Base-by-base conservation (phyloP, 306 rosid genomes). In the Rosa persica region DNA sequence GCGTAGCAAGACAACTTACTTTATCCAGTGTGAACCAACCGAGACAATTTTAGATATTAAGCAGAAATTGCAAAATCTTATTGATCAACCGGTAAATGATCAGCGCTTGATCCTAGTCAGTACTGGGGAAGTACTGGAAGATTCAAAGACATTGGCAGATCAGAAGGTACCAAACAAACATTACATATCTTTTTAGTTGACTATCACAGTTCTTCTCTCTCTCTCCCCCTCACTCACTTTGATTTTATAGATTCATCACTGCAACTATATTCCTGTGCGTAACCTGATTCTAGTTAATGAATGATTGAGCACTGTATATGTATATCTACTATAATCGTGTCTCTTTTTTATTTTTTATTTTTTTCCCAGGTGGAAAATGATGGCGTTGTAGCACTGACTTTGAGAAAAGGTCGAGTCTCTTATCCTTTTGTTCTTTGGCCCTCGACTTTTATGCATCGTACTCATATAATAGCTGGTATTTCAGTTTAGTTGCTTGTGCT, bases 1-100 rank as follows among this genome's bases (percentile, higher is more conserved):
- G 85, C 97, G 91, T 43, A 55, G 36, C 23, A 92, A 92, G 91
- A 90, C 97, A 64, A 92, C 97, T 36, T 92, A 92, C 90, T 94
- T 94, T 86, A 94, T 92, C 84, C 89, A 88, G 85, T 92, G 97
- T 80, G 93, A 94, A 82, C 95, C 97, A 76, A 89, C 94, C 46
- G 97, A 94, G 81, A 89, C 90, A 77, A 76, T 82, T 85, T 84
- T 90, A 76, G 92, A 87, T 74, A 85, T 92, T 76, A 94, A 92
- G 87, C 92, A 87, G 88, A 94, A 94, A 85, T 84, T 94, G 82
- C 84, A 88, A 30, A 86, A 85, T 65, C 91, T 94, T 70, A 46
- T 84, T 75, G 97, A 94, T 46, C 89, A 88, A 67, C 90, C 90
- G 1, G 85, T 76, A 30, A 79, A 82, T 73, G 83, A 94, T 81